Base-by-base conservation (phyloP, 257 asterid species). In the Penstemon eatonii region DNA sequence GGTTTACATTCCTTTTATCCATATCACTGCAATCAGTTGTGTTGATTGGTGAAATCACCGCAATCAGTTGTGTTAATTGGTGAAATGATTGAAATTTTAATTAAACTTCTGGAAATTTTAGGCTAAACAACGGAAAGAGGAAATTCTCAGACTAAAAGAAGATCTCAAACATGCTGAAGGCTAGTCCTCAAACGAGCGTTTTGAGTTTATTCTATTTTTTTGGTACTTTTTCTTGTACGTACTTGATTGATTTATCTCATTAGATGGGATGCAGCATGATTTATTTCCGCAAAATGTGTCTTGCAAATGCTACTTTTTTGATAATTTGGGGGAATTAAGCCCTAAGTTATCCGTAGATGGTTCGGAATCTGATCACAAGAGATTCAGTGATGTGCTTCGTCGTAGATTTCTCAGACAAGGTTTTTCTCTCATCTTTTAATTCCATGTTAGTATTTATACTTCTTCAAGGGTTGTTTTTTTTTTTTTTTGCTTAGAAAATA, bases 351-450 rank as follows among this genome's bases (percentile, higher is more conserved):
- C 60, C 11, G 73, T 55, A 39, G 75, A 72, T 63, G 69, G 76
- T 39, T 66, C 75, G 56, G 85, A 76, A 67, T 70, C 78, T 63
- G 79, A 82, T 53, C 75, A 71, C 71, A 59, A 71, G 64, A 81
- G 86, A 66, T 76, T 73, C 60, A 76, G 63, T 70, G 97, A 87
- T 63, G 91, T 91, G 72, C 80, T 94, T 78, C 86, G 84, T 65
- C 86, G 97, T 37, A 78, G 97, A 74, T 94, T 94, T 82, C 88
- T 91, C 60, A 87, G 97, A 89, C 97, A 87, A 87, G 97, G 97
- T 91, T 47, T 25, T 45, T 55, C 47, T 66, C 57, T 42, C 38
- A 52, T 45, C 54, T 44, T 67, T 52, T 4, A 15, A 19, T 61
- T 15, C 4, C n/a, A 10, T 1, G 2, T 3, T 33, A n/a, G 47